Evolutionary conservation across 805 yeast species (phyloP).

Genomic region (Hanseniaspora nectarophila): DNA sequence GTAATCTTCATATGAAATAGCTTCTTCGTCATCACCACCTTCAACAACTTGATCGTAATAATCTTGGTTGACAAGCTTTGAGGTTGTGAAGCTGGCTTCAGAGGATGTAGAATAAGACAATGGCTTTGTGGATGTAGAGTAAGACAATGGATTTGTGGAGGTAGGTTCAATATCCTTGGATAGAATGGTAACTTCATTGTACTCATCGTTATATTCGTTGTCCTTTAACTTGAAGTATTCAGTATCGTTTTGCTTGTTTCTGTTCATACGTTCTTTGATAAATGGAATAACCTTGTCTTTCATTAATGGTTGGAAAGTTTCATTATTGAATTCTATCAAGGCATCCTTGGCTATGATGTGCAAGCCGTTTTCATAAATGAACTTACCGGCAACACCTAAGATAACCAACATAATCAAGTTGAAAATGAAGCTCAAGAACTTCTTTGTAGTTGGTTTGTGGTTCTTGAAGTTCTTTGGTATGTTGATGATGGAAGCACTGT

Average conservation of each 20-base stretch:
- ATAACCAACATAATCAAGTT: constrained; percentile 23
- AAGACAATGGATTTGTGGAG: neutral
- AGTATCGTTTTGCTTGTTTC: neutral
- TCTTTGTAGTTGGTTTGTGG: constrained; percentile 24
- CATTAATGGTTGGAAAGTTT: constrained; percentile 1
- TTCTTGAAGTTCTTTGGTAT: constrained; percentile 42
- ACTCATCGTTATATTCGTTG: neutral
- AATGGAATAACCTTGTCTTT: constrained; percentile 6
- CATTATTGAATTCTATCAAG: neutral
- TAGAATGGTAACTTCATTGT: neutral
- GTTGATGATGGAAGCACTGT: constrained; percentile 50
- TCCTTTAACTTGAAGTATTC: constrained; percentile 12
- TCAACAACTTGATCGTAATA: neutral
- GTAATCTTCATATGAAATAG: constrained; percentile 7
- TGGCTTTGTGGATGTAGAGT: neutral
- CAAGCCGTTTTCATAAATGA: constrained; percentile 21
- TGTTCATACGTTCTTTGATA: constrained; percentile 1
- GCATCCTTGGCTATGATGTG: constrained; percentile 18
- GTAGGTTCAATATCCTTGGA: neutral
- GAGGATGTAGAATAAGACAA: neutral
- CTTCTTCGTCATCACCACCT: neutral
- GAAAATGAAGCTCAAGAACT: constrained; percentile 20
- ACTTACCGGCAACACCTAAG: constrained; percentile 22
- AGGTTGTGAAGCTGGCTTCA: neutral
- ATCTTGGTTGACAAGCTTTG: neutral